Conservation (phyloP, 345 rosid species). For the Eucalyptus marginata region DNA sequence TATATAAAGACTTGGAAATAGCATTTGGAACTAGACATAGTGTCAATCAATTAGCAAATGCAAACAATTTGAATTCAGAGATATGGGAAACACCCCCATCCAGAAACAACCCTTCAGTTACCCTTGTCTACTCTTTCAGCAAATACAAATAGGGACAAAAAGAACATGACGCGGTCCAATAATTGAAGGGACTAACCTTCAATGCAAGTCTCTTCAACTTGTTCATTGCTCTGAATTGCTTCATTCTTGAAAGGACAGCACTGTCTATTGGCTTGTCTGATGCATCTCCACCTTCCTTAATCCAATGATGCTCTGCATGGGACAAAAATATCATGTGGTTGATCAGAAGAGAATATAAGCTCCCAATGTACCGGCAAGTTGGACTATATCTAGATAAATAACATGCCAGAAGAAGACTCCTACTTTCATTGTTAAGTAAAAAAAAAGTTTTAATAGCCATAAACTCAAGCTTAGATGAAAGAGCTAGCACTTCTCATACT, state of each 20-base stretch:
- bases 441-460: background rate
- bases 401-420: background rate
- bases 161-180: background rate
- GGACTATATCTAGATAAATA: background rate
- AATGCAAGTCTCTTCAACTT: slow-evolving; percentile 87
- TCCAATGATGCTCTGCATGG: slow-evolving; percentile 59
- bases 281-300: slow-evolving; percentile 65
- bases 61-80: background rate
- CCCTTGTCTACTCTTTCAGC: background rate
- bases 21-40: background rate
- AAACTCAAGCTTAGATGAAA: background rate
- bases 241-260: slow-evolving; percentile 91
- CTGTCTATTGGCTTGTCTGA: slow-evolving; percentile 85
- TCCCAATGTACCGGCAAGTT: background rate
- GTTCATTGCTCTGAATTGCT: slow-evolving; percentile 93
- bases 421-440: background rate
- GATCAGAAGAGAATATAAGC: background rate
- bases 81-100: background rate
- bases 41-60: background rate
- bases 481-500: background rate
- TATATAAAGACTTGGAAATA: background rate
- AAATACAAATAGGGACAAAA: background rate
- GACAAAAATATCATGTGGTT: background rate
- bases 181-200: slow-evolving; percentile 30
- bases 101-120: background rate